A percentile compares a stretch with the other conserved stretches of the same genome.
Evolutionary conservation across 371 early-diverging fungal genomes (phyloP).

Genomic region (Dichotomocladium elegans): DNA sequence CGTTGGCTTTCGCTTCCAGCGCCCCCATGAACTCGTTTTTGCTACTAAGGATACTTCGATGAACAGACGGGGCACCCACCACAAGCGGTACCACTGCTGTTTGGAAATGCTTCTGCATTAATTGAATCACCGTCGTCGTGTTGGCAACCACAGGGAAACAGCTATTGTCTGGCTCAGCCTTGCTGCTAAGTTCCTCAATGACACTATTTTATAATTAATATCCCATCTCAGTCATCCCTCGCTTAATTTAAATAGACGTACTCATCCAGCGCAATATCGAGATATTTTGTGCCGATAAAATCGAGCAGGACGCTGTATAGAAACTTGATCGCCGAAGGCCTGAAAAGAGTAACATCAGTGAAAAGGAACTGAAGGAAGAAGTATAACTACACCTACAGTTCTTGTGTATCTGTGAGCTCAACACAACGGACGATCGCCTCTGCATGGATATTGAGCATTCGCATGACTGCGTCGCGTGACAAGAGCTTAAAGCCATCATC

Average conservation of each 20-base stretch:
- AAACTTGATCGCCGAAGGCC: slow-evolving; percentile 28
- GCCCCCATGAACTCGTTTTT: slow-evolving; percentile 86
- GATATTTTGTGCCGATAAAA: slow-evolving; percentile 72
- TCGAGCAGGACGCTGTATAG: slow-evolving; percentile 75
- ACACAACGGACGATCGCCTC: slow-evolving; percentile 82
- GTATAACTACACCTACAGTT: slow-evolving; percentile 63
- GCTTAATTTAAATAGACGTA: slow-evolving; percentile 30
- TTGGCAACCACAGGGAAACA: slow-evolving; percentile 67
- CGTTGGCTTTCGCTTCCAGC: slow-evolving; percentile 76
- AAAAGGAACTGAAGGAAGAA: too few species aligned
- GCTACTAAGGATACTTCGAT: slow-evolving; percentile 75
- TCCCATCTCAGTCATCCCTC: neutral
- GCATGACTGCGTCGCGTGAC: slow-evolving; percentile 53
- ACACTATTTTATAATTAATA: slow-evolving; percentile 36
- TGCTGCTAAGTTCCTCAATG: slow-evolving; percentile 70
- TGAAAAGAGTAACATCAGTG: slow-evolving; percentile 4
- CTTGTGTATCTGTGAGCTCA: slow-evolving; percentile 69
- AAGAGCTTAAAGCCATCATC: slow-evolving; percentile 53
- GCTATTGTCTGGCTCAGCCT: slow-evolving; percentile 71
- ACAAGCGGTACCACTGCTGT: slow-evolving; percentile 76
- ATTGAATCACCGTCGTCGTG: slow-evolving; percentile 70
- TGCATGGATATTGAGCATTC: slow-evolving; percentile 78
- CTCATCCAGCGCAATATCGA: slow-evolving; percentile 81
- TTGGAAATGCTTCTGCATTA: slow-evolving; percentile 91
- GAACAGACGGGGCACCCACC: slow-evolving; percentile 70